Evolutionary conservation across 306 rosid genomes (phyloP).

Genomic region (Quercus mongolica): DNA sequence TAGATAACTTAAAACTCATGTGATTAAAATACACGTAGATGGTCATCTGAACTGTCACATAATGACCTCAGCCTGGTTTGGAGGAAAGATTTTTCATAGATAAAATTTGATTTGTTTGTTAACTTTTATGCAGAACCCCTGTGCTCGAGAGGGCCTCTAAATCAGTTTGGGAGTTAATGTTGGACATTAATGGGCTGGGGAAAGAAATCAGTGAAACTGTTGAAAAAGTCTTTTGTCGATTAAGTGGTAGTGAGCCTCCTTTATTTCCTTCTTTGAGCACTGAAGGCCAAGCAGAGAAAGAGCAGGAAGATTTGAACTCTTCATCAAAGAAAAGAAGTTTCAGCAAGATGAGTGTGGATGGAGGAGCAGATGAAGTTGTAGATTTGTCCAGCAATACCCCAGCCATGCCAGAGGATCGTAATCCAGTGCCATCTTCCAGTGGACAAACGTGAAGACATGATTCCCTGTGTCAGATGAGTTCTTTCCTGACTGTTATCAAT

Average conservation of each 20-base stretch:
- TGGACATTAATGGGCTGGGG: constrained; percentile 75
- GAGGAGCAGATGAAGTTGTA: constrained; percentile 43
- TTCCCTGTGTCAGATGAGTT: too few species aligned
- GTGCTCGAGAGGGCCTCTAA: constrained; percentile 94
- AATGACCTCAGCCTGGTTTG: too few species aligned
- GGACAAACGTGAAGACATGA: too few species aligned
- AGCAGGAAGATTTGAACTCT: constrained; percentile 33
- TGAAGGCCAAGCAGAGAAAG: constrained; percentile 45
- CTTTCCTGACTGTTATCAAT: too few species aligned
- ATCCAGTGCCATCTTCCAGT: too few species aligned
- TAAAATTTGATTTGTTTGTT: too few species aligned
- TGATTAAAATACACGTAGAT: too few species aligned
- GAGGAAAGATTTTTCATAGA: too few species aligned
- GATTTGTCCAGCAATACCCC: too few species aligned
- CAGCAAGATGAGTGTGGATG: constrained; percentile 43
- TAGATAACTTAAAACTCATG: too few species aligned
- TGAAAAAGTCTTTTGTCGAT: constrained; percentile 79
- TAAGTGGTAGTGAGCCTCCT: constrained; percentile 90
- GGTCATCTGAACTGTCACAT: too few species aligned
- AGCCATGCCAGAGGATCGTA: too few species aligned
- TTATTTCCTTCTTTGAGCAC: constrained; percentile 53
- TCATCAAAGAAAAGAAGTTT: constrained; percentile 71
- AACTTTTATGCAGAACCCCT: constrained; percentile 57
- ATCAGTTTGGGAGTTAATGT: constrained; percentile 93
- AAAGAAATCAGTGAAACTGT: constrained; percentile 83